Evolutionary conservation across 306 rosid genomes (phyloP).

Genomic region (Trifolium pratense): DNA sequence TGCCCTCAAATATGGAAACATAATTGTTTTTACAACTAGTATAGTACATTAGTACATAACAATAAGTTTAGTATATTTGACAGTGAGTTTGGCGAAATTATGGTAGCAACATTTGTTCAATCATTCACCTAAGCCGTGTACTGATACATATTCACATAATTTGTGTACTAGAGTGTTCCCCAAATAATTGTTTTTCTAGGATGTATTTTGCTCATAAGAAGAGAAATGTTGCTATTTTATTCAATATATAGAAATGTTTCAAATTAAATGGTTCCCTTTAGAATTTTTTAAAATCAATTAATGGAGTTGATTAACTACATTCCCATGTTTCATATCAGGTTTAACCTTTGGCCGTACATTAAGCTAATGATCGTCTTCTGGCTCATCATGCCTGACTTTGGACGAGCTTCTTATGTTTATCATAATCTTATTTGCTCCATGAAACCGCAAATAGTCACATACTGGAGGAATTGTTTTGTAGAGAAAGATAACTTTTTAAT

Average conservation of each 20-base stretch:
- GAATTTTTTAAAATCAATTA: neutral
- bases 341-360: conserved; percentile 55
- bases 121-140: too few relatives aligned
- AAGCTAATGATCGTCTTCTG: conserved; percentile 54
- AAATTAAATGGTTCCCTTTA: conserved; percentile 10
- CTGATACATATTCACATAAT: too few relatives aligned
- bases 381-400: conserved; percentile 57
- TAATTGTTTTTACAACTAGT: neutral
- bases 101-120: neutral
- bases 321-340: conserved; percentile 47
- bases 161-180: too few relatives aligned
- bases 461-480: conserved; percentile 34
- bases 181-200: too few relatives aligned
- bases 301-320: conserved; percentile 23
- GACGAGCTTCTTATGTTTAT: conserved; percentile 57
- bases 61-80: neutral
- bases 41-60: neutral
- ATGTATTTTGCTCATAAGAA: neutral
- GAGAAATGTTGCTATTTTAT: neutral
- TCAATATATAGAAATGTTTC: neutral
- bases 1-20: neutral
- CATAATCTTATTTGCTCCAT: conserved; percentile 35
- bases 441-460: conserved; percentile 26
- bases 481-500: conserved; percentile 46
- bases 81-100: neutral